Percentiles rank a stretch among this genome's conserved stretches.
These are phyloP conservation scores for Croton setiger DNA, from an alignment of 441 rosid species.

Conservation along the genomic window DNA sequence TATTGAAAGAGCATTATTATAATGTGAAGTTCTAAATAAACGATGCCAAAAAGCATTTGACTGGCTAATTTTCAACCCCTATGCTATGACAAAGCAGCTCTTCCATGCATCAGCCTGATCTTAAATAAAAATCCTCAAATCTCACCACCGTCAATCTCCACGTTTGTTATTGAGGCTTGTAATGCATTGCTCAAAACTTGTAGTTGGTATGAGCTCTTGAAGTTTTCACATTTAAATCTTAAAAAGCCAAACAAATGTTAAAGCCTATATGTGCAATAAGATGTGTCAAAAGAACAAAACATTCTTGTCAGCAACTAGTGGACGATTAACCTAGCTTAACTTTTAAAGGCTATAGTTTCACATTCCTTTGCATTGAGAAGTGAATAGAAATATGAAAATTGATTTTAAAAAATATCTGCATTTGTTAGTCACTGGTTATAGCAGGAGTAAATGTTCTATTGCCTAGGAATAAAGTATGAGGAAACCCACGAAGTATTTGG, in stretches of 20 bases:
- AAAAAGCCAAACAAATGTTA: neutral
- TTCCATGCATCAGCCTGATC: neutral
- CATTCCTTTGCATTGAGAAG: neutral
- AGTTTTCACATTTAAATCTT: neutral
- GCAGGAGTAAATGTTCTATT: too few species aligned
- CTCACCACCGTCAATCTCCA: neutral
- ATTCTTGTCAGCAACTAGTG: neutral
- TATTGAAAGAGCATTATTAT: neutral
- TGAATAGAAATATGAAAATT: neutral
- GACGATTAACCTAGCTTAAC: neutral
- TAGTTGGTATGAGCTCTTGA: neutral
- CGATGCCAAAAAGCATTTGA: neutral
- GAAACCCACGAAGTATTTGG: neutral
- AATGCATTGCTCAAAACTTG: neutral
- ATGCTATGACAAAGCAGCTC: conserved; percentile 1
- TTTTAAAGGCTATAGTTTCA: neutral
- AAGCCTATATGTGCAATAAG: neutral
- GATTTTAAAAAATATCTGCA: neutral
- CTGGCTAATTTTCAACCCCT: neutral
- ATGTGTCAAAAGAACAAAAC: neutral
- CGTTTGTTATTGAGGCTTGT: neutral
- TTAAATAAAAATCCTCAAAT: neutral
- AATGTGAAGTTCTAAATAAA: neutral
- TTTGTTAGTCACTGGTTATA: neutral
- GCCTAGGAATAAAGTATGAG: neutral